Percentiles rank a stretch among this genome's conserved stretches.
These are phyloP conservation scores for Hansenula lynferdii DNA, from an alignment of 1,139 yeast species.

Conservation along the genomic window DNA sequence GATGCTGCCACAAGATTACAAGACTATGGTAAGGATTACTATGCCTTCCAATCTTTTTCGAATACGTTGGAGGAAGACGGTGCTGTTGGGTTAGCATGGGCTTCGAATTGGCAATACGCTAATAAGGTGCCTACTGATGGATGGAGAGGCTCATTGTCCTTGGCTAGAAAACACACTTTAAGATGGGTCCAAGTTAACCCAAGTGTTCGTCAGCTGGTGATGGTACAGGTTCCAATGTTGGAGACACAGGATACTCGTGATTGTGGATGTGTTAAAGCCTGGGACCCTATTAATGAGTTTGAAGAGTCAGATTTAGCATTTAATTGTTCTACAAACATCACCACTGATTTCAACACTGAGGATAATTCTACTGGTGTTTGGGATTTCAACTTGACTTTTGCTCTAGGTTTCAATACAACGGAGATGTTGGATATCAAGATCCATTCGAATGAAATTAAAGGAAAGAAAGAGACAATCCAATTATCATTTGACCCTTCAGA, in stretches of 20 bases:
- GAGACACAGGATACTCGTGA: conserved; percentile 1
- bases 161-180: conserved; percentile 27
- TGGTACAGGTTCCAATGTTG: conserved; percentile 23
- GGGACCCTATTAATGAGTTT: not conserved
- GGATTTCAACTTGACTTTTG: conserved; percentile 16
- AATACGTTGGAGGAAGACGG: conserved; percentile 18
- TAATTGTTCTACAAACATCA: not conserved
- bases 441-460: conserved; percentile 7
- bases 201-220: conserved; percentile 17
- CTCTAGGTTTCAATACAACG: not conserved
- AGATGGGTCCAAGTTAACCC: conserved; percentile 22
- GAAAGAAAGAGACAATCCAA: conserved; percentile 8
- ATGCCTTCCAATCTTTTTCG: conserved; percentile 30
- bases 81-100: conserved; percentile 32
- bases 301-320: not conserved
- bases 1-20: conserved; percentile 24
- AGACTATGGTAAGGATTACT: conserved; percentile 32
- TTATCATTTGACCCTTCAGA: conserved; percentile 14
- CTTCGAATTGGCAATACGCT: conserved; percentile 35
- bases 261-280: not conserved
- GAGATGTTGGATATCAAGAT: conserved; percentile 8
- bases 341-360: conserved; percentile 4
- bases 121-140: conserved; percentile 27
- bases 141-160: conserved; percentile 31
- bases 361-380: conserved; percentile 8